Percentiles rank a stretch among this genome's conserved stretches.
These are phyloP conservation scores for Daldinia grandis DNA, from an alignment of 495 filamentous ascomycete species.

Conservation along the genomic window DNA sequence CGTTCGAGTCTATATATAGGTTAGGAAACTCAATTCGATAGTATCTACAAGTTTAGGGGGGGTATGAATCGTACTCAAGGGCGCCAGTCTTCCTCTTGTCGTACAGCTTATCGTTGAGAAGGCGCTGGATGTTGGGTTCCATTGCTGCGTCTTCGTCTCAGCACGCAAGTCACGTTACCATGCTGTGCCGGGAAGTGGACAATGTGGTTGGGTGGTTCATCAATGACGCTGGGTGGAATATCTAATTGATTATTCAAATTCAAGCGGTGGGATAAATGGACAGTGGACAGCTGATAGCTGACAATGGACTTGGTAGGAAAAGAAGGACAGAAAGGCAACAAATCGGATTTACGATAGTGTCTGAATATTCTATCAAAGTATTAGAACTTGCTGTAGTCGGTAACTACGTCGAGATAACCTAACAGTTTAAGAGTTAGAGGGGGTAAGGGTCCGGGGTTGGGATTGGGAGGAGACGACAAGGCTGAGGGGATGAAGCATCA, in stretches of 20 bases:
- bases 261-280: not conserved
- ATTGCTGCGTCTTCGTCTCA: constrained; percentile 57
- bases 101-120: constrained; percentile 97
- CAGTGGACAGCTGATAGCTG: not conserved
- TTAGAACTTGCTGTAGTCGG: not conserved
- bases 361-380: constrained; percentile 12
- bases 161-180: constrained; percentile 27
- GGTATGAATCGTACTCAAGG: constrained; percentile 77
- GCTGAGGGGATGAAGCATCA: constrained; percentile 29
- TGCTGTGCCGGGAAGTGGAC: constrained; percentile 4
- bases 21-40: constrained; percentile 30
- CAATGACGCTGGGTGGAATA: not conserved
- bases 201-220: not conserved
- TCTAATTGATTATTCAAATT: not conserved
- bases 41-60: not conserved
- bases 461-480: constrained; percentile 10
- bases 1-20: constrained; percentile 79
- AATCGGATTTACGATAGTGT: constrained; percentile 1
- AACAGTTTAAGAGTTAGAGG: not conserved
- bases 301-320: not conserved
- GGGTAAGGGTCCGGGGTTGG: not conserved
- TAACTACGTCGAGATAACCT: constrained; percentile 4
- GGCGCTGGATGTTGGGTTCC: constrained; percentile 87
- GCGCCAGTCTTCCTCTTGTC: constrained; percentile 96
- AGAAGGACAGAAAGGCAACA: not conserved